Evolutionary conservation across 1,284 basidiomycete species (phyloP), one percentile per base, ranked within the genome.

Genomic region (Apiotrichum akiyoshidainum): DNA sequence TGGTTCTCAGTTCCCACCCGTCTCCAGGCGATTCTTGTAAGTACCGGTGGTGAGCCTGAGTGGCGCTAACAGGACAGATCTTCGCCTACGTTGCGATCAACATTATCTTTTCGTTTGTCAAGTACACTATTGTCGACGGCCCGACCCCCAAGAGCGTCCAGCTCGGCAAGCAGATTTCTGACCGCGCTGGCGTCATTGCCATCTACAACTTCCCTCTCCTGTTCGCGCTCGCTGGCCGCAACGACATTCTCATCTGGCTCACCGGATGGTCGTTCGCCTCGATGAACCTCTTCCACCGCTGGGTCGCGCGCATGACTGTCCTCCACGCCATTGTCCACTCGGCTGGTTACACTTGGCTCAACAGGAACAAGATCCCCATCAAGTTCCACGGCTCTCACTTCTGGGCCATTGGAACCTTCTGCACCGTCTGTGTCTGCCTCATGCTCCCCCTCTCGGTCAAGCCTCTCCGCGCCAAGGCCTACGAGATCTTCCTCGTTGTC

Each of bases 41-140:
- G 34, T 21, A 22, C 5, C 45, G 22, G n/a, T 33, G 14, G 11
- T 19, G 14, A 16, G 16, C 44, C 26, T 8, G 34, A 48, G 16
- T 19, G 19, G 16, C 9, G 6, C 10, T 35, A 26, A 8, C 5
- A 7, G 34, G 49, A 33, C 57, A 70, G 68, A 60, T 71, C 65
- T 60, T 60, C 34, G n/a, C 54, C 22, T 71, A 67, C 48, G 55
- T 68, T 33, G 41, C 53, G 2, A 45, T 69, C 55, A 69, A 72
- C 60, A 16, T 72, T 51, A 46, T 68, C 42, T 66, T 79, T 73
- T 22, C 76, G 68, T 60, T 77, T 78, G 51, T 78, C 69, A 61
- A 81, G 73, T 68, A 84, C 72, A 49, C 90, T 77, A 46, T 85
- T 84, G 72, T 85, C 78, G 34, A 63, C 2, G 60, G 68, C 8